These are phyloP conservation scores for Colletotrichum lentis DNA, from an alignment of 2,329 filamentous ascomycete genomes.

Conservation along the genomic window DNA sequence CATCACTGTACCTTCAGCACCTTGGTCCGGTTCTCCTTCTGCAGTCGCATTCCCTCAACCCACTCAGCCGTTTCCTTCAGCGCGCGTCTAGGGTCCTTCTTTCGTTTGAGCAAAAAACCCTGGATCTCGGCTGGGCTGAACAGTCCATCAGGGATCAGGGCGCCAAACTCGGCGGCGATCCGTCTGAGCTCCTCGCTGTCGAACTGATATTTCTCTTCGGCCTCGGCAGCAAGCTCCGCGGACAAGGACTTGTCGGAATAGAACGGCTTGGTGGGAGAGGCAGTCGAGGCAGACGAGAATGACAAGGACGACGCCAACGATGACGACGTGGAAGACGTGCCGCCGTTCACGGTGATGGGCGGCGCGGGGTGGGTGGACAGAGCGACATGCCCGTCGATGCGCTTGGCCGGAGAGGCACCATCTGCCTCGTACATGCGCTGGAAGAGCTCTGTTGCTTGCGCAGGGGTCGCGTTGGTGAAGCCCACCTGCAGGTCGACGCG, in stretches of 20 bases:
- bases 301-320: no score
- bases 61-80: constrained; percentile 61
- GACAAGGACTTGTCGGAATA: background rate
- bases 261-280: background rate
- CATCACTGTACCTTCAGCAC: constrained; percentile 57
- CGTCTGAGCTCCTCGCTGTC: constrained; percentile 50
- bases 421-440: constrained; percentile 66
- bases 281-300: constrained; percentile 1
- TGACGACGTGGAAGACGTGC: background rate
- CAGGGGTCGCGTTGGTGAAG: constrained; percentile 43
- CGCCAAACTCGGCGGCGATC: constrained; percentile 60
- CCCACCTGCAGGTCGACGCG: constrained; percentile 41
- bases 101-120: constrained; percentile 69
- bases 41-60: constrained; percentile 60
- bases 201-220: constrained; percentile 35
- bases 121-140: constrained; percentile 71
- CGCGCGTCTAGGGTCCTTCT: constrained; percentile 65
- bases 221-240: background rate
- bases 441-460: constrained; percentile 66
- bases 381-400: constrained; percentile 28
- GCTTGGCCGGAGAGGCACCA: constrained; percentile 31
- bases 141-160: constrained; percentile 59
- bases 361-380: constrained; percentile 23
- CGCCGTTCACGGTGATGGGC: constrained; percentile 17
- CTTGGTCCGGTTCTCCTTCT: constrained; percentile 61